These are phyloP conservation scores for Pterula multifida DNA, from an alignment of 1,284 basidiomycete genomes.

Conservation along the genomic window DNA sequence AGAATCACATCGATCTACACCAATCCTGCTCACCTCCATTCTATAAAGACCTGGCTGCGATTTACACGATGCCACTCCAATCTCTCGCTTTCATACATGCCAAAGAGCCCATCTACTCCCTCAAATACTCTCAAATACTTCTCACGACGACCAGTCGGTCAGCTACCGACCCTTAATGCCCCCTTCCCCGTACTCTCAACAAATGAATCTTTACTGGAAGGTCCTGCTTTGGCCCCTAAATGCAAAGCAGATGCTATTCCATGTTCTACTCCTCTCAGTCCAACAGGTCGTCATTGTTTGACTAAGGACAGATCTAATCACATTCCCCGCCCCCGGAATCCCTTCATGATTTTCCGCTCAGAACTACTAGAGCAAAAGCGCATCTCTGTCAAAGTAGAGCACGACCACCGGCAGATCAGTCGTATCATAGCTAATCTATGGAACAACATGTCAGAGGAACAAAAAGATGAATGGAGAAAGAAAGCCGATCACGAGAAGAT, in stretches of 20 bases:
- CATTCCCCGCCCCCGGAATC: slow-evolving; percentile 69
- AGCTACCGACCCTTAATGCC: too few relatives aligned
- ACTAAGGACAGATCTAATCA: slow-evolving; percentile 12
- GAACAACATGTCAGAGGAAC: slow-evolving; percentile 32
- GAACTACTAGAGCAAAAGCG: slow-evolving; percentile 44
- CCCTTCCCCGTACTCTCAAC: not conserved
- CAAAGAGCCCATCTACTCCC: too few relatives aligned
- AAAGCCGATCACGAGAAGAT: slow-evolving; percentile 47
- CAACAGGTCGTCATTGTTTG: not conserved
- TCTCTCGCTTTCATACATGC: too few relatives aligned
- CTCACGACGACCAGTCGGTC: too few relatives aligned
- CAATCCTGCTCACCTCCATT: too few relatives aligned
- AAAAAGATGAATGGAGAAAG: slow-evolving; percentile 37
- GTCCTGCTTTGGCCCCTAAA: not conserved
- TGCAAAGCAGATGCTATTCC: not conserved
- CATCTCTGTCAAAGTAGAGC: slow-evolving; percentile 29
- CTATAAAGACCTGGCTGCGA: too few relatives aligned
- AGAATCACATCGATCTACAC: too few relatives aligned
- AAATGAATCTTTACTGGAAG: not conserved
- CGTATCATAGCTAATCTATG: slow-evolving; percentile 42
- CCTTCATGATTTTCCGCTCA: slow-evolving; percentile 77
- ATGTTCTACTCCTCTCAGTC: not conserved
- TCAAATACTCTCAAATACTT: too few relatives aligned
- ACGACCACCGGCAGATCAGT: slow-evolving; percentile 47
- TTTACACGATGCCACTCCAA: too few relatives aligned